These are phyloP conservation scores for Phoma sp. DNA, from an alignment of 2,329 filamentous ascomycete genomes.

Conservation along the genomic window DNA sequence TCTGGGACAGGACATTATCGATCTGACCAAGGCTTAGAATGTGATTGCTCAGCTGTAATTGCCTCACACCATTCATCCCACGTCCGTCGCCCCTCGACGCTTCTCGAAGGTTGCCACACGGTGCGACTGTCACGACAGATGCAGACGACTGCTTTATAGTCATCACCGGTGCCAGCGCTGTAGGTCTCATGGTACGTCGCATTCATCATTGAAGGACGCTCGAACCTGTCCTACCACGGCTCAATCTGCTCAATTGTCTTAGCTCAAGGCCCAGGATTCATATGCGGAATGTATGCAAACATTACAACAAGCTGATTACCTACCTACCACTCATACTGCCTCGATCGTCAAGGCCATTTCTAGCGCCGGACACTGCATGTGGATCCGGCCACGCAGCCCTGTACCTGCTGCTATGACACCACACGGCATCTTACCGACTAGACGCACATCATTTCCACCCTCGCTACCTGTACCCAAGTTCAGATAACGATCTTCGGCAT, in stretches of 20 bases:
- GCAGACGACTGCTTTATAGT: neutral
- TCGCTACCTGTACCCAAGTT: constrained; percentile 13
- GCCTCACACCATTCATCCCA: neutral
- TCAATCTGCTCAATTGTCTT: neutral
- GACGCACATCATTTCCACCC: constrained; percentile 13
- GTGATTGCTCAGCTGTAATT: neutral
- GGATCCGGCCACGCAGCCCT: neutral
- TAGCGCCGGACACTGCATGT: constrained; percentile 4
- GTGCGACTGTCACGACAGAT: neutral
- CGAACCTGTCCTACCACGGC: constrained; percentile 7
- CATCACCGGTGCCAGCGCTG: neutral
- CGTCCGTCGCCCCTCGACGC: neutral
- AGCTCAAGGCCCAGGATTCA: neutral
- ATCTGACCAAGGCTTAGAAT: neutral
- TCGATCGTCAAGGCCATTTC: neutral
- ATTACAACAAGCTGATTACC: neutral
- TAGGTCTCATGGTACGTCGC: constrained; percentile 7
- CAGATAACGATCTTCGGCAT: constrained; percentile 5
- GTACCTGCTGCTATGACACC: neutral
- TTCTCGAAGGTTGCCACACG: neutral
- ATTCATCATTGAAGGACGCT: neutral
- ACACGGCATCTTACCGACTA: neutral
- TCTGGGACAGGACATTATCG: neutral
- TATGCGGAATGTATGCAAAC: constrained; percentile 2
- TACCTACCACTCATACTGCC: neutral